Evolutionary conservation across 2,329 filamentous ascomycete genomes (phyloP), one percentile per base, ranked within the genome.

Genomic region (Fusarium longipes): DNA sequence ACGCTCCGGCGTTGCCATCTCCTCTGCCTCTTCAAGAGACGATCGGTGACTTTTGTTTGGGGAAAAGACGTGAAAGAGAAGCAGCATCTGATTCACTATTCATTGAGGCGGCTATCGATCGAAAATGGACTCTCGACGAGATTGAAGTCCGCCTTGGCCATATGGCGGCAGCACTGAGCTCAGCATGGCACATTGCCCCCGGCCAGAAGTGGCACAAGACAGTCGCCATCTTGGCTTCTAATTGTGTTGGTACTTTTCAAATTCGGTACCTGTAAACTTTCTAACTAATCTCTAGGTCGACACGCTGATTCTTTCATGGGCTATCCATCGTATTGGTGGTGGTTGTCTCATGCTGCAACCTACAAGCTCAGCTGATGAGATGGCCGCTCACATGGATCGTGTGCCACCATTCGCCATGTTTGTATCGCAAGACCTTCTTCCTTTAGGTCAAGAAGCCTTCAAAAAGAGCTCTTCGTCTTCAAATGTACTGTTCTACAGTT

Each of bases 341-440:
- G 47, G 47, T 9, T 50, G 47, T 39, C 47, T 50, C 25, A 50
- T 50, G 47, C 35, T 50, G 15, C 47, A 50, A 18, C 47, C 47
- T 12, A 50, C 47, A 50, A 50, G 47, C 47, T 50, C 47, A 39
- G 47, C 47, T 39, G 47, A 50, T 38, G 47, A 50, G 33, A 50
- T 50, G 47, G 47, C 47, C n/a, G 47, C 47, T 50, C 47, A 50
- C 14, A 30, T 50, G 47, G 47, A 39, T 39, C 47, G 47, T 50
- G 47, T 50, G 14, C 47, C 47, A 39, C 47, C 47, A 39, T 50
- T 39, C 25, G 33, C 47, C 33, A 39, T 50, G 33, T 50, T 50
- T 39, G 25, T 39, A 39, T 50, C 47, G 18, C 47, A 50, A 22
- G 47, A 50, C 24, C 47, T 50, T 39, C 47, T 50, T 29, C 17